Percentiles rank a stretch among this genome's conserved stretches.
Evolutionary conservation across 805 yeast species (phyloP).

Genomic region (Brettanomyces bruxellensis): DNA sequence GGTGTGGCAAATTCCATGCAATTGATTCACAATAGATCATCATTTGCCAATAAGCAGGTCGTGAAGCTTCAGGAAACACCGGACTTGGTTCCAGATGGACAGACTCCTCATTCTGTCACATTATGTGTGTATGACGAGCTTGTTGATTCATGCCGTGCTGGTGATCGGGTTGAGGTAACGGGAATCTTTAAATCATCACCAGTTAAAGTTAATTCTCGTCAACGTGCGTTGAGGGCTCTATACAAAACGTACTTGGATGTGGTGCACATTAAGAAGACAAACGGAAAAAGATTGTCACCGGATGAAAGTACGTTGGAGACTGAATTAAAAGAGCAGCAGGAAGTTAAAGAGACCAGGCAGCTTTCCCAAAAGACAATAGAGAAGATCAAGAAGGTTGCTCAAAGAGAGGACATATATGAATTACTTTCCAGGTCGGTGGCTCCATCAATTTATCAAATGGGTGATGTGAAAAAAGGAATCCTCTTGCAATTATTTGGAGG

Average conservation of each 20-base stretch:
- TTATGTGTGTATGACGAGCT: conserved; percentile 92
- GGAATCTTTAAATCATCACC: conserved; percentile 93
- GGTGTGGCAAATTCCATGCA: conserved; percentile 80
- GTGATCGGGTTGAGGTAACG: conserved; percentile 92
- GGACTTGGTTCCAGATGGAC: conserved; percentile 95
- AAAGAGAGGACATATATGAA: conserved; percentile 76
- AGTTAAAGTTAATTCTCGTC: conserved; percentile 77
- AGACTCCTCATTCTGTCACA: conserved; percentile 94
- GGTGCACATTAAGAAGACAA: conserved; percentile 83
- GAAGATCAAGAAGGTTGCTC: conserved; percentile 50
- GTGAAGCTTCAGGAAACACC: conserved; percentile 76
- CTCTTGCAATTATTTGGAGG: conserved; percentile 93
- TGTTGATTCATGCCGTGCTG: conserved; percentile 91
- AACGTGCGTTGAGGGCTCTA: conserved; percentile 71
- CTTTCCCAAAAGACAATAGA: conserved; percentile 62
- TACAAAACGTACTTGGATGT: conserved; percentile 93
- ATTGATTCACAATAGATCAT: conserved; percentile 82
- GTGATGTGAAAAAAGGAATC: conserved; percentile 94
- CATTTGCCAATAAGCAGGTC: conserved; percentile 93
- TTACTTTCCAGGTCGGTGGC: conserved; percentile 84
- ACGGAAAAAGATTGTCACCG: conserved; percentile 69
- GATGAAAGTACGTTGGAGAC: conserved; percentile 65
- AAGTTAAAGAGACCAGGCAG: conserved; percentile 67
- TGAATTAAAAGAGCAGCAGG: conserved; percentile 51
- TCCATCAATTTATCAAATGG: conserved; percentile 94